These are phyloP conservation scores for Fraxinus ornus DNA, from an alignment of 305 asterid species.

Conservation along the genomic window DNA sequence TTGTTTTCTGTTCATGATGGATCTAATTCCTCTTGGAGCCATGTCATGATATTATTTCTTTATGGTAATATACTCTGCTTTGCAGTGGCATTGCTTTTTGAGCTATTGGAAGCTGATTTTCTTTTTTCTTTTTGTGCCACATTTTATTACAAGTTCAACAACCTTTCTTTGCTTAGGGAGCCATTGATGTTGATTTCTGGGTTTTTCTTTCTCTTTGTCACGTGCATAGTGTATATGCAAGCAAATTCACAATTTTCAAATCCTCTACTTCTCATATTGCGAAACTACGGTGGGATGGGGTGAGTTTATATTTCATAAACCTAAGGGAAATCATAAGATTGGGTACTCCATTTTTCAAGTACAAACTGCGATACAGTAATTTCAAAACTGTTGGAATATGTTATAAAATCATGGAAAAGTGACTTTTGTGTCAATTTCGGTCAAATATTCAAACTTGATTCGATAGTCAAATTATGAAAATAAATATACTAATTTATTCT, in stretches of 20 bases:
- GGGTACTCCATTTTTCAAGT: constrained; percentile 46
- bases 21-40: not conserved
- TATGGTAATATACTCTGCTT: not conserved
- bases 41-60: not conserved
- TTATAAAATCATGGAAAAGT: too few species aligned
- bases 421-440: too few species aligned
- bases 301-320: constrained; percentile 16
- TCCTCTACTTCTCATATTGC: constrained; percentile 80
- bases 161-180: constrained; percentile 66
- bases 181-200: constrained; percentile 88
- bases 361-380: constrained; percentile 65
- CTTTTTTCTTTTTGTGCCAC: constrained; percentile 21
- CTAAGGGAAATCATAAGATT: not conserved
- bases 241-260: constrained; percentile 88
- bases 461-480: too few species aligned
- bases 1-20: not conserved
- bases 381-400: constrained; percentile 18
- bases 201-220: constrained; percentile 69
- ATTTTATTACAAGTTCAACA: constrained; percentile 84
- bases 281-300: constrained; percentile 96
- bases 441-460: too few species aligned
- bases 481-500: too few species aligned
- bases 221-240: constrained; percentile 63
- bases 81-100: not conserved
- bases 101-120: constrained; percentile 13